A percentile compares a stretch with the other conserved stretches of the same genome.
These are phyloP conservation scores for Epicoccum sorghinum DNA, from an alignment of 2,329 filamentous ascomycete genomes.

Conservation along the genomic window DNA sequence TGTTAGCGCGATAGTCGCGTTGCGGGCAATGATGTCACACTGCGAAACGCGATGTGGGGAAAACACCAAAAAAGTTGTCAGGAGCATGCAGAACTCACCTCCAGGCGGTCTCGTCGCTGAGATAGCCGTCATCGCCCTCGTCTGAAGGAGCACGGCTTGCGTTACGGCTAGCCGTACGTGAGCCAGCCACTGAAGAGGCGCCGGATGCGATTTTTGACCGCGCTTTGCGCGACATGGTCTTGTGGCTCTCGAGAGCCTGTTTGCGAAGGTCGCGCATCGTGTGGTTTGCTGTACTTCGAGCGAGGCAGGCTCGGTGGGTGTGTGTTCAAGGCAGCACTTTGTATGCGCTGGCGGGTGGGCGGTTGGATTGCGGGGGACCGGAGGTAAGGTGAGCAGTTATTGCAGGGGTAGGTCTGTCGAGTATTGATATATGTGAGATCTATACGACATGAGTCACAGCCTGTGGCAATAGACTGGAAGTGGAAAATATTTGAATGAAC, in stretches of 20 bases:
- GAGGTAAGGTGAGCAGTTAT: conserved; percentile 31
- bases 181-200: conserved; percentile 63
- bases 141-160: conserved; percentile 69
- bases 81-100: conserved; percentile 52
- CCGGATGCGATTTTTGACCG: conserved; percentile 63
- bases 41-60: conserved; percentile 15
- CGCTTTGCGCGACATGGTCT: conserved; percentile 74
- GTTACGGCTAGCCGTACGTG: conserved; percentile 54
- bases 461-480: conserved; percentile 18
- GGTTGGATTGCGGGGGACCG: conserved; percentile 33
- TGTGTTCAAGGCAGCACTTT: background rate
- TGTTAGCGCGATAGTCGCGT: conserved; percentile 31
- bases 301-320: background rate
- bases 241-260: conserved; percentile 73
- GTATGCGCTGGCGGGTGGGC: conserved; percentile 12
- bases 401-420: conserved; percentile 42
- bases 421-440: conserved; percentile 30
- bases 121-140: conserved; percentile 63
- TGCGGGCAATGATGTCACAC: conserved; percentile 37
- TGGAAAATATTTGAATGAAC: conserved; percentile 10
- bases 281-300: background rate
- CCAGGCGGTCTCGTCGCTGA: conserved; percentile 65
- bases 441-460: conserved; percentile 46
- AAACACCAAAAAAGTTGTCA: conserved; percentile 14
- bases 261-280: conserved; percentile 68